These are phyloP conservation scores for Pythium dissimile DNA, from an alignment of 352 stramenopile species.

Conservation along the genomic window DNA sequence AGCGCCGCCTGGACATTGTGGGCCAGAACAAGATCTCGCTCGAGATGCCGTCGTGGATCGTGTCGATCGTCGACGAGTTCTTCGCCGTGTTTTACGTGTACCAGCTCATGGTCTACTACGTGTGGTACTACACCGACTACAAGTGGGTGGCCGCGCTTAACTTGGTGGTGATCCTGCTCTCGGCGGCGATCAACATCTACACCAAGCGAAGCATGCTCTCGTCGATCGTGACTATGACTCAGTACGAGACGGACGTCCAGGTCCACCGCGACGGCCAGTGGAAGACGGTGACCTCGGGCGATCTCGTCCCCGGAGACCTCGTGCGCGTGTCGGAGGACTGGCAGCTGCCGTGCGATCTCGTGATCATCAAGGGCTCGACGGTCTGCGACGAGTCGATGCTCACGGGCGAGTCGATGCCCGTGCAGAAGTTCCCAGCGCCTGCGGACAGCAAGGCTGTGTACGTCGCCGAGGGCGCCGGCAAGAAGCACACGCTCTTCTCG, in stretches of 20 bases:
- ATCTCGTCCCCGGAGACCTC: constrained; percentile 31
- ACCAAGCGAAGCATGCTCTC: constrained; percentile 28
- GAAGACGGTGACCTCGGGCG: constrained; percentile 21
- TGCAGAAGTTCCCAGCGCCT: constrained; percentile 39
- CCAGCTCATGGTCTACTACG: constrained; percentile 29
- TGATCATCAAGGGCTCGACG: constrained; percentile 28
- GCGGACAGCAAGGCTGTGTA: constrained; percentile 25
- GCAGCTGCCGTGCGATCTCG: constrained; percentile 31
- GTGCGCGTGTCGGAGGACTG: constrained; percentile 24
- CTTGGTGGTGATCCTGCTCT: constrained; percentile 25
- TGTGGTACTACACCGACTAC: constrained; percentile 35
- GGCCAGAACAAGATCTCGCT: constrained; percentile 27
- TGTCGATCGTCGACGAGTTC: constrained; percentile 29
- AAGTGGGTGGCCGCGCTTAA: constrained; percentile 22
- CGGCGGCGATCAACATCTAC: constrained; percentile 25
- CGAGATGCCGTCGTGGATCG: constrained; percentile 24
- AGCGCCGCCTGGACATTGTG: constrained; percentile 22
- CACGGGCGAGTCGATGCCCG: constrained; percentile 48
- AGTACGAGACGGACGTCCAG: constrained; percentile 36
- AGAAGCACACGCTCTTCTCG: constrained; percentile 59
- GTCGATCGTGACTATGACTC: constrained; percentile 27
- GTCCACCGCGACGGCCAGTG: constrained; percentile 27
- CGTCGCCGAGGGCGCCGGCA: constrained; percentile 26
- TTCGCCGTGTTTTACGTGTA: constrained; percentile 33
- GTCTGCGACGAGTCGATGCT: constrained; percentile 33